phyloP scores from a whole-genome alignment of 1,284 basidiomycete species.

The Grifola frondosa region DNA sequence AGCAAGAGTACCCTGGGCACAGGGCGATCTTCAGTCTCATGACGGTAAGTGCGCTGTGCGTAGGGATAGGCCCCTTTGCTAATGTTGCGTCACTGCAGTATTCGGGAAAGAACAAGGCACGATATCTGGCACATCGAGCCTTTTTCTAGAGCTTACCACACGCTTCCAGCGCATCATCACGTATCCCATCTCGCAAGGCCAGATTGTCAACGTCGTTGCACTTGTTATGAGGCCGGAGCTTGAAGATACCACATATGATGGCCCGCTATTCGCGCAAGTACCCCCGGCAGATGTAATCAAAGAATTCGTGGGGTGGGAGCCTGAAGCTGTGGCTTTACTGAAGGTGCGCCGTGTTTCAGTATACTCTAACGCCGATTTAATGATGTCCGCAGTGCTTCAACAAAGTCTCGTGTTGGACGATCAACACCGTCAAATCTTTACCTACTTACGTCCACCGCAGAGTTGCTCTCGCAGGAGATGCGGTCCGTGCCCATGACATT shows the following conservation, averaged over 20 bases:
- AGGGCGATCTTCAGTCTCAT: too few relatives aligned
- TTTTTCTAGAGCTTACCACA: too few relatives aligned
- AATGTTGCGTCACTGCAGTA: constrained; percentile 17
- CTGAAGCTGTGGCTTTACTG: constrained; percentile 23
- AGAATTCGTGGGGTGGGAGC: constrained; percentile 24
- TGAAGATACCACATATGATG: constrained; percentile 23
- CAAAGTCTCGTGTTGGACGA: constrained; percentile 31
- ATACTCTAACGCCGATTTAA: neutral
- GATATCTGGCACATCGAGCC: neutral
- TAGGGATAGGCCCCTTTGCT: neutral
- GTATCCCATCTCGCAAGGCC: constrained; percentile 11
- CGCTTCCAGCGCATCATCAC: constrained; percentile 11
- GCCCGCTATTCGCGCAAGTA: constrained; percentile 22
- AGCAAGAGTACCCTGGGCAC: neutral
- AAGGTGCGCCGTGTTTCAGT: neutral
- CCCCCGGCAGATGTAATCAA: constrained; percentile 18
- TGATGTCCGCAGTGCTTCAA: too few relatives aligned
- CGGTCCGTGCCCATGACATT: constrained; percentile 25
- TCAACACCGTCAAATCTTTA: constrained; percentile 31
- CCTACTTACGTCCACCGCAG: constrained; percentile 28
- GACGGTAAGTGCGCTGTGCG: neutral
- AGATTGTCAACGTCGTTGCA: constrained; percentile 25
- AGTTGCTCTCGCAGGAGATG: constrained; percentile 37
- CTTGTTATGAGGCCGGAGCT: constrained; percentile 15
- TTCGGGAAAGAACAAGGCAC: constrained; percentile 28